Base-by-base conservation (phyloP, 1,284 basidiomycete species). In the Trametes polyzona region DNA sequence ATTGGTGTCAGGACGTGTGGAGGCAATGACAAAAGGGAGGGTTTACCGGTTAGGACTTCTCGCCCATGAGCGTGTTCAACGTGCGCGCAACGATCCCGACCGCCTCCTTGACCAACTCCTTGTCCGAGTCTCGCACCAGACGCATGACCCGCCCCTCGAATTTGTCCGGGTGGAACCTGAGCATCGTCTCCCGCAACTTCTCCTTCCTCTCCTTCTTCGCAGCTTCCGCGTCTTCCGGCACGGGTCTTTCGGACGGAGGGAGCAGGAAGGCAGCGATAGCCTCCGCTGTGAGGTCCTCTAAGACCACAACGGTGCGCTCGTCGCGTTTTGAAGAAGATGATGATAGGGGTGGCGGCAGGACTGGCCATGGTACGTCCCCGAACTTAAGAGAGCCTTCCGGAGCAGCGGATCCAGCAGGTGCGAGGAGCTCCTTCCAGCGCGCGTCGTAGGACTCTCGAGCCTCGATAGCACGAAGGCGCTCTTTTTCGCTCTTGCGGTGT, bases 131-230 rank as follows among this genome's bases (percentile, higher is more conserved):
- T 44, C 68, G 68, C 1, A 94, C 80, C 7, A 78, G 76, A 27
- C 70, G 69, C 76, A 93, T 83, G 29, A 92, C 76, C 41, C 90
- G 79, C 9, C 86, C 84, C 68, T 92, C 88, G 65, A 95, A 94
- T 64, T 93, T 90, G 73, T 95, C 93, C 0, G 93, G 92, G 69
- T 95, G 93, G 70, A 91, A 95, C 12, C 88, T 81, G 30, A 93
- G 71, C 67, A 93, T 81, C 0, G 88, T 83, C 68, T 92, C 89
- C 59, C 88, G 77, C 35, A 93, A 69, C 52, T 80, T 83, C 37
- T 89, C 88, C 66, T 83, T 87, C 46, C 78, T 73, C 36, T 64
- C 65, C 63, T 68, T 74, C 58, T 69, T 73, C 29, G 59, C 54
- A 9, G 55, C 63, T 26, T 69, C 68, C 50, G 55, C 55, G 24